phyloP scores from a whole-genome alignment of 495 filamentous ascomycete genomes.

The Astrothelium macrocarpum region DNA sequence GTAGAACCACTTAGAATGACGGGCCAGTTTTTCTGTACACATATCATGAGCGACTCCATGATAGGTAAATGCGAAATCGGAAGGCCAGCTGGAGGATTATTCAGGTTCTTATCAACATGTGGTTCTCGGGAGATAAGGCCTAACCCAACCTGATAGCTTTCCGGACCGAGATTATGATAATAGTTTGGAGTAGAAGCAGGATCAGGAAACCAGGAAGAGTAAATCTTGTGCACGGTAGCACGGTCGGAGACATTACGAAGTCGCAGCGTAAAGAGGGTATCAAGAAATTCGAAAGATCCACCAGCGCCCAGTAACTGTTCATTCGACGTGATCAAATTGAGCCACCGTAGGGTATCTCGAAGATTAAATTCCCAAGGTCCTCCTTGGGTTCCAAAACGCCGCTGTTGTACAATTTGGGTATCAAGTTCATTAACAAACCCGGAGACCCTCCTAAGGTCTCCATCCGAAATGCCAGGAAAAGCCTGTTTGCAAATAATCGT shows the following conservation, averaged over 20 bases:
- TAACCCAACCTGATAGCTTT: slow-evolving; percentile 68
- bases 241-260: slow-evolving; percentile 68
- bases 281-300: slow-evolving; percentile 58
- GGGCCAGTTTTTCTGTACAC: slow-evolving; percentile 75
- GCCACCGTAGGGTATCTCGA: slow-evolving; percentile 83
- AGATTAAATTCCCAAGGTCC: slow-evolving; percentile 97
- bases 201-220: slow-evolving; percentile 43
- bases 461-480: slow-evolving; percentile 51
- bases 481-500: slow-evolving; percentile 67
- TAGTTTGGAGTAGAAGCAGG: slow-evolving; percentile 34
- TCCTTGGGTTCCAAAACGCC: slow-evolving; percentile 64
- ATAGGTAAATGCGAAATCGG: slow-evolving; percentile 43
- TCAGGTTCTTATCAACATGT: background rate
- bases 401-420: slow-evolving; percentile 52
- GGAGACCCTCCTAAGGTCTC: slow-evolving; percentile 55
- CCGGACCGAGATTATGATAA: slow-evolving; percentile 58
- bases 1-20: slow-evolving; percentile 80
- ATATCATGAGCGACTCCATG: slow-evolving; percentile 78
- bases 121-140: slow-evolving; percentile 54
- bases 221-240: slow-evolving; percentile 51
- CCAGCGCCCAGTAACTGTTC: slow-evolving; percentile 44
- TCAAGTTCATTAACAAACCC: slow-evolving; percentile 73
- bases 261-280: slow-evolving; percentile 77
- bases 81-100: background rate
- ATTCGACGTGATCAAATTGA: slow-evolving; percentile 56